Percentiles rank a stretch among this genome's conserved stretches.
These are phyloP conservation scores for Cystobasidiaceae sp. DNA, from an alignment of 1,284 basidiomycete genomes.

Conservation along the genomic window DNA sequence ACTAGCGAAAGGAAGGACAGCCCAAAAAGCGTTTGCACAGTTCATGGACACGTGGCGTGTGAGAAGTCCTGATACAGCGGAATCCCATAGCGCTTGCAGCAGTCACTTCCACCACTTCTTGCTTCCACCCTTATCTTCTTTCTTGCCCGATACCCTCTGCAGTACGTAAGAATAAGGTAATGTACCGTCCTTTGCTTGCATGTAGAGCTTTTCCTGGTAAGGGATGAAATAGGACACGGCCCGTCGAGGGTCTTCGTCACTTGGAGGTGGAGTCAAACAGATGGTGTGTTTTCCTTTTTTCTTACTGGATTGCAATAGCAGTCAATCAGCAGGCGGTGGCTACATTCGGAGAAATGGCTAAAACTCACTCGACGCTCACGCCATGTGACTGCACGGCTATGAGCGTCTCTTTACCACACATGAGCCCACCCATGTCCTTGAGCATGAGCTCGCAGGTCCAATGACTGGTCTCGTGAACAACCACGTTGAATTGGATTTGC, in stretches of 20 bases:
- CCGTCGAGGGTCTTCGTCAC: constrained; percentile 16
- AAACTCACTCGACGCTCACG: constrained; percentile 5
- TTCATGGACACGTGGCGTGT: too few species aligned
- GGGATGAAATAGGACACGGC: constrained; percentile 20
- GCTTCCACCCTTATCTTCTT: constrained; percentile 6
- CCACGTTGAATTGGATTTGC: constrained; percentile 24
- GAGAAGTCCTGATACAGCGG: too few species aligned
- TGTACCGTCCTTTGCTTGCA: constrained; percentile 21
- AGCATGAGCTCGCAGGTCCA: constrained; percentile 21
- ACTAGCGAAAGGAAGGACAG: too few species aligned
- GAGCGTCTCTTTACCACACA: constrained; percentile 17
- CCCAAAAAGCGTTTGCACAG: too few species aligned
- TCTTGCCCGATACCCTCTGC: constrained; percentile 9
- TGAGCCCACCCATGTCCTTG: constrained; percentile 12
- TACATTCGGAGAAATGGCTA: not conserved
- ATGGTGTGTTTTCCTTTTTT: constrained; percentile 18
- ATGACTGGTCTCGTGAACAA: constrained; percentile 10
- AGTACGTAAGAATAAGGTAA: constrained; percentile 19
- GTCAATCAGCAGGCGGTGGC: not conserved
- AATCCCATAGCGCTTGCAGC: too few species aligned
- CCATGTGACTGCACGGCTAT: constrained; percentile 22
- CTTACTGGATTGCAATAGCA: not conserved
- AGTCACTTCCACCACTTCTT: not conserved
- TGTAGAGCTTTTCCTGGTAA: constrained; percentile 22
- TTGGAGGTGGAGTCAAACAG: constrained; percentile 8